A percentile compares a stretch with the other conserved stretches of the same genome.
Evolutionary conservation across 1,284 basidiomycete genomes (phyloP).

Genomic region (Ceratobasidium sp.): DNA sequence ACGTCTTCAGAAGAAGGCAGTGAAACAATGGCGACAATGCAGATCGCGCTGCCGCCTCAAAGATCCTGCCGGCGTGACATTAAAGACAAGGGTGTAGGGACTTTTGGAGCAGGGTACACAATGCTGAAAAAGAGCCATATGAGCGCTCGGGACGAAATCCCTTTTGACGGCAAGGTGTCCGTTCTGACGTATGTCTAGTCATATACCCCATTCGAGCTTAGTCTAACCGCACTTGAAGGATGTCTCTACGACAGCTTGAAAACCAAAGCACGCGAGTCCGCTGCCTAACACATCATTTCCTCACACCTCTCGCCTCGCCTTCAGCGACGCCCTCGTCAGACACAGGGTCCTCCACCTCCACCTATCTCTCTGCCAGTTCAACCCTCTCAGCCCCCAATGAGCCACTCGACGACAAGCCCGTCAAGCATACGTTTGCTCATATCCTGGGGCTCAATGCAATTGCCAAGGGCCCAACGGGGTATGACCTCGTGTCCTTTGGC

Average conservation of each 20-base stretch:
- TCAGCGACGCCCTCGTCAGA: conserved; percentile 21
- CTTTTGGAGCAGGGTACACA: conserved; percentile 31
- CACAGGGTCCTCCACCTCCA: conserved; percentile 13
- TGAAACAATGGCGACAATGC: neutral
- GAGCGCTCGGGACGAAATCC: conserved; percentile 16
- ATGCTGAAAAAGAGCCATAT: conserved; percentile 36
- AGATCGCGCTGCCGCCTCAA: conserved; percentile 21
- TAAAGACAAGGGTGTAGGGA: conserved; percentile 23
- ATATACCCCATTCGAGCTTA: neutral
- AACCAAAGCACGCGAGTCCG: conserved; percentile 9
- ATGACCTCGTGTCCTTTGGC: conserved; percentile 31
- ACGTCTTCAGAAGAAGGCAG: neutral
- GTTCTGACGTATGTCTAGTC: conserved; percentile 20
- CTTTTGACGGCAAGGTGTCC: conserved; percentile 28
- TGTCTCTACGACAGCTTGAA: conserved; percentile 31
- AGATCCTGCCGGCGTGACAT: conserved; percentile 15
- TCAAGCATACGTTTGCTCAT: conserved; percentile 30
- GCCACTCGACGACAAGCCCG: conserved; percentile 14
- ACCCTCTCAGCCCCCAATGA: conserved; percentile 17
- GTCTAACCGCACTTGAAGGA: conserved; percentile 6
- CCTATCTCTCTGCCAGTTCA: conserved; percentile 18
- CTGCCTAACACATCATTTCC: conserved; percentile 32
- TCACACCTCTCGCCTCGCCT: conserved; percentile 21
- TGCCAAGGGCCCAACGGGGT: conserved; percentile 22
- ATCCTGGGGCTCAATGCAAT: conserved; percentile 17